These are phyloP conservation scores for Aphanomyces invadans DNA, from an alignment of 352 stramenopile species.

Conservation along the genomic window DNA sequence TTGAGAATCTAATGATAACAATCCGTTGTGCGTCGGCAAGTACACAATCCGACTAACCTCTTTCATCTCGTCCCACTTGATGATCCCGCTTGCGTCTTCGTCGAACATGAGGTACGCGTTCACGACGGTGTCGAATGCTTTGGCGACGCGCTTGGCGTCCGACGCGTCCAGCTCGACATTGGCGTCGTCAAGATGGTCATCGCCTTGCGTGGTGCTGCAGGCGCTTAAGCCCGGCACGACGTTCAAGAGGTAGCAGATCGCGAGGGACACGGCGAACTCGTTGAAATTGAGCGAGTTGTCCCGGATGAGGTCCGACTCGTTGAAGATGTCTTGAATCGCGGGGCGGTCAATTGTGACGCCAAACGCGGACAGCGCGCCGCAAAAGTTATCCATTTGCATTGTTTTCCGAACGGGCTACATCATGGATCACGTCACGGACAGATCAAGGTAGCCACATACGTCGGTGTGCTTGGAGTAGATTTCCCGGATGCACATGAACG, in stretches of 20 bases:
- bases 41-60: conserved; percentile 63
- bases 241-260: conserved; percentile 73
- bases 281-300: conserved; percentile 80
- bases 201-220: conserved; percentile 29
- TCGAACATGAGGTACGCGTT: conserved; percentile 82
- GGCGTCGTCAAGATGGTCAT: conserved; percentile 5
- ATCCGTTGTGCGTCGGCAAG: conserved; percentile 34
- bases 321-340: conserved; percentile 73
- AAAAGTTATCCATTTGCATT: conserved; percentile 61
- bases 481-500: conserved; percentile 50
- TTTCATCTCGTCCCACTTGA: conserved; percentile 44
- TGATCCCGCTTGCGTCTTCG: conserved; percentile 69
- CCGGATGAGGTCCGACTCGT: conserved; percentile 84
- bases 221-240: conserved; percentile 55
- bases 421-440: not conserved
- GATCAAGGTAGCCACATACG: conserved; percentile 30
- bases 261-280: conserved; percentile 79
- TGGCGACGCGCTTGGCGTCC: conserved; percentile 45
- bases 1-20: conserved; percentile 21
- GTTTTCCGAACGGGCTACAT: conserved; percentile 34
- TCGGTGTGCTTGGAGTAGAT: conserved; percentile 60
- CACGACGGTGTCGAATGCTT: conserved; percentile 75
- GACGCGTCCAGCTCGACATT: conserved; percentile 26
- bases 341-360: conserved; percentile 59
- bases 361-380: conserved; percentile 43